Evolutionary conservation across 192 early-diverging fungal genomes (phyloP).

Genomic region (Glomus cerebriforme): DNA sequence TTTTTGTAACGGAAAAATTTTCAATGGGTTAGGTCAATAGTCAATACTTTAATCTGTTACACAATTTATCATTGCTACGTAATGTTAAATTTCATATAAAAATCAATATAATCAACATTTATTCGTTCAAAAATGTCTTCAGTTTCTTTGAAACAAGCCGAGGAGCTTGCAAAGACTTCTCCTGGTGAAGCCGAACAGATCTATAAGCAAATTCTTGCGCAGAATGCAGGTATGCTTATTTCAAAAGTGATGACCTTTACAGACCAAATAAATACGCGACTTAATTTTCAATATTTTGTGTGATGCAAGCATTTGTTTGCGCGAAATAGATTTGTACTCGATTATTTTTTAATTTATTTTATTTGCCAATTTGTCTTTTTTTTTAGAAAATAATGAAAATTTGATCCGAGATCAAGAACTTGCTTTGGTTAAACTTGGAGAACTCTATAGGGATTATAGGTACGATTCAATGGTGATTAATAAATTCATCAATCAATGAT

Average conservation of each 20-base stretch:
- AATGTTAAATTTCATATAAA: too few relatives aligned
- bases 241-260: neutral
- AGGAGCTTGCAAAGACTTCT: slow-evolving; percentile 60
- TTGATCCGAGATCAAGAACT: slow-evolving; percentile 64
- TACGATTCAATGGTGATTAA: slow-evolving; percentile 21
- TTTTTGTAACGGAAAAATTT: too few relatives aligned
- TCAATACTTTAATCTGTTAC: too few relatives aligned
- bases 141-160: slow-evolving; percentile 45
- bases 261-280: neutral
- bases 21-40: too few relatives aligned
- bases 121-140: slow-evolving; percentile 35
- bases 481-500: neutral
- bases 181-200: slow-evolving; percentile 63
- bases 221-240: neutral
- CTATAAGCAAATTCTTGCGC: slow-evolving; percentile 62
- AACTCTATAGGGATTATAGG: slow-evolving; percentile 71
- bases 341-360: too few relatives aligned
- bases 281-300: too few relatives aligned
- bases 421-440: slow-evolving; percentile 71
- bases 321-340: neutral
- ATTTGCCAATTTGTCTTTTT: slow-evolving; percentile 31
- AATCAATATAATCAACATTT: too few relatives aligned
- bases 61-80: too few relatives aligned
- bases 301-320: too few relatives aligned
- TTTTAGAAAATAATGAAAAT: slow-evolving; percentile 37